Conservation (phyloP, 345 rosid genomes). For the Lagerstroemia speciosa region DNA sequence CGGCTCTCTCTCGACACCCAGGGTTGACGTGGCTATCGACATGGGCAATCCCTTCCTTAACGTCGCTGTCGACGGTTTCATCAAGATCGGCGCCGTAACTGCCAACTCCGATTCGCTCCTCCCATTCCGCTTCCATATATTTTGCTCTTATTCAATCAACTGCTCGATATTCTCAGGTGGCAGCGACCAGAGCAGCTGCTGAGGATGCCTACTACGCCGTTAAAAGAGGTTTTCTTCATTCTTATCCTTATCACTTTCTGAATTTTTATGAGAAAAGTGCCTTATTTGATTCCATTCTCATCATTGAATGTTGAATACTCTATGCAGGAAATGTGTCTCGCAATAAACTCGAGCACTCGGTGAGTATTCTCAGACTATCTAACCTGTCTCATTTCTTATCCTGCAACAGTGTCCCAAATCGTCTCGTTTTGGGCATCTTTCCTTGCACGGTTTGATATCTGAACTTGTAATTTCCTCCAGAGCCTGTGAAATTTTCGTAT, state of each 20-base stretch:
- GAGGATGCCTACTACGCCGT: conserved; percentile 53
- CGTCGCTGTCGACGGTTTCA: conserved; percentile 63
- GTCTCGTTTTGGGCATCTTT: background rate
- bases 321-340: conserved; percentile 51
- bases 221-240: conserved; percentile 36
- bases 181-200: conserved; percentile 45
- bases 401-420: background rate
- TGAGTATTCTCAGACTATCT: conserved; percentile 22
- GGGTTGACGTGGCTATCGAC: conserved; percentile 56
- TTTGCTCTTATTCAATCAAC: background rate
- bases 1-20: conserved; percentile 51
- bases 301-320: background rate
- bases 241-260: background rate
- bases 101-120: background rate
- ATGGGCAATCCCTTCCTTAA: conserved; percentile 69
- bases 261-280: background rate
- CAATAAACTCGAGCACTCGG: conserved; percentile 37
- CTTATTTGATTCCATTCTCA: background rate
- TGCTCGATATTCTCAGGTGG: conserved; percentile 37
- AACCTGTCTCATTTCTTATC: background rate
- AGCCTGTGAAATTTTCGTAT: background rate
- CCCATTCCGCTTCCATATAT: background rate
- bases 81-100: conserved; percentile 73
- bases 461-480: background rate
- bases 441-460: background rate